Conservation (phyloP, 352 stramenopile species). For the Phytopythium litorale region DNA sequence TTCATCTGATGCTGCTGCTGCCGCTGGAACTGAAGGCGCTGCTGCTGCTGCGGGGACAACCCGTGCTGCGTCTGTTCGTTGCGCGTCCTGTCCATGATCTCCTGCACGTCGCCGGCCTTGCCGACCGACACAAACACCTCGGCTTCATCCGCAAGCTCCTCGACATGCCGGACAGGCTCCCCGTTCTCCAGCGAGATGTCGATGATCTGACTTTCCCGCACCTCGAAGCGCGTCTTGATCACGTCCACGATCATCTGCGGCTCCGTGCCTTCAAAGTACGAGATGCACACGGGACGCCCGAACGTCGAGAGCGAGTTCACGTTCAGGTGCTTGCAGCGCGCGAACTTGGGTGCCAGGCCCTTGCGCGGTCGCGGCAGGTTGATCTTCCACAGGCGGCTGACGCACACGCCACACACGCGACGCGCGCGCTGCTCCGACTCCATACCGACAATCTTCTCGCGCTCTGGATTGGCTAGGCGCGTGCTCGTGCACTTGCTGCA, state of each 20-base stretch:
- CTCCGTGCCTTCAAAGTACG: conserved; percentile 78
- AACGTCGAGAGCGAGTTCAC: conserved; percentile 80
- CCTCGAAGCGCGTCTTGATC: conserved; percentile 74
- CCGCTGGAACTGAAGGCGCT: conserved; percentile 13
- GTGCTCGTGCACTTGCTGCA: conserved; percentile 85
- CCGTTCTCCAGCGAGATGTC: conserved; percentile 73
- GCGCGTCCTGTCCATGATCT: conserved; percentile 27
- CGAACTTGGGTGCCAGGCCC: conserved; percentile 34
- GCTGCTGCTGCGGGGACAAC: conserved; percentile 12
- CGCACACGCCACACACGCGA: conserved; percentile 72
- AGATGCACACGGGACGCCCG: conserved; percentile 73
- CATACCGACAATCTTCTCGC: conserved; percentile 39
- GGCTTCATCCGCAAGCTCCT: conserved; percentile 58
- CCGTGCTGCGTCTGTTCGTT: conserved; percentile 10
- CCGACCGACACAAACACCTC: conserved; percentile 75
- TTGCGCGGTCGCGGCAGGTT: conserved; percentile 72
- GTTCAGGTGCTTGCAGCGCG: conserved; percentile 64
- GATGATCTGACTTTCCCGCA: conserved; percentile 72
- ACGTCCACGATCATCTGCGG: conserved; percentile 66
- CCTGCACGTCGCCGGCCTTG: conserved; percentile 75
- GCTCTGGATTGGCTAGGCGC: conserved; percentile 54
- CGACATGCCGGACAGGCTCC: conserved; percentile 46
- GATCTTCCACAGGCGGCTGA: conserved; percentile 76
- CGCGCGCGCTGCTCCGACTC: conserved; percentile 52
- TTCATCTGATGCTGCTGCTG: conserved; percentile 13